Base-by-base conservation (phyloP, 2,329 filamentous ascomycete genomes). In the Beauveria pseudobassiana region DNA sequence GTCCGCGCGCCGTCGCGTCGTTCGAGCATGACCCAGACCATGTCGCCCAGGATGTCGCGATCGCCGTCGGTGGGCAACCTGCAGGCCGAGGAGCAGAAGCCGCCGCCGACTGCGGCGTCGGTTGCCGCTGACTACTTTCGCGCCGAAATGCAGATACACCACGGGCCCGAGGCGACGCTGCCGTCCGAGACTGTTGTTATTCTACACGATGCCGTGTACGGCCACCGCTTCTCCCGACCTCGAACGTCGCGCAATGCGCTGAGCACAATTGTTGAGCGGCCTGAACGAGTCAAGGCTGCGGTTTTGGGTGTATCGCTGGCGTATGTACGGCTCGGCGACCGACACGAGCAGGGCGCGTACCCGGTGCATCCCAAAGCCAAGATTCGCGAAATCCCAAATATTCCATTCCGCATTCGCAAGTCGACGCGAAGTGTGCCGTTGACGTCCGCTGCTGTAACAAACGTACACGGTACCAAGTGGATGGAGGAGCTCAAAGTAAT, bases 161-260 rank as follows among this genome's bases (percentile, higher is more conserved):
- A 87, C 62, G 75, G 77, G 38, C 70, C 70, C 2, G 72, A 75
- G 12, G 72, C 75, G 2, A 73, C 74, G 9, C 70, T 74, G 28
- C 66, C 75, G 40, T 74, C 82, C 12, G 79, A 92, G 63, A 91
- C 91, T 0, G 76, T 96, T 5, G 92, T 98, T 52, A 82, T 99
- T 34, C 78, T 99, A 2, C 92, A 98, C 69, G 95, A 99, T 76
- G 87, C 89, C 59, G 96, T 93, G 75, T 99, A 98, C 72, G 93
- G 93, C 26, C 95, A 99, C 76, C 87, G 92, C 24, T 99, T 87
- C 74, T 91, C 93, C 12, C 84, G 95, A 50, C 91, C 91, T 4
- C 87, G 89, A 67, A 88, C 91, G 1, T 88, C 86, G 24, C 88
- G 88, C 68, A 82, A 78, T 50, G 82, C 83, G 18, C 80, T 98